Percentiles rank a stretch among this genome's conserved stretches.
Evolutionary conservation across 768 basidiomycete genomes (phyloP).

Genomic region (Bullera alba): DNA sequence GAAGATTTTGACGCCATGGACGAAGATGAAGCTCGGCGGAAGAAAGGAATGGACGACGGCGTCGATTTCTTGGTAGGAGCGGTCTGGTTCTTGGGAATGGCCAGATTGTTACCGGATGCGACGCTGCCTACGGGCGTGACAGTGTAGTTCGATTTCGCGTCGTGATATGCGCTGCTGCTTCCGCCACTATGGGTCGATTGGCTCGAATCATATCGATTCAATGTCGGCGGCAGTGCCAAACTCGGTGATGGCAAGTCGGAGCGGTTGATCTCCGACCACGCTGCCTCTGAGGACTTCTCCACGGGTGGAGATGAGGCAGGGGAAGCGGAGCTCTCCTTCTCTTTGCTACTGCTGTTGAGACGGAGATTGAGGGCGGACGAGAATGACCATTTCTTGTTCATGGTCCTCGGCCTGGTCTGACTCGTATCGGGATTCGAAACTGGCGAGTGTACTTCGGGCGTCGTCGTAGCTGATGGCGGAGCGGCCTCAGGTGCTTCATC

Average conservation of each 20-base stretch:
- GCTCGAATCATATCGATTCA: background rate
- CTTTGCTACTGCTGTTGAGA: constrained; percentile 7
- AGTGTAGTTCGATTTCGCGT: constrained; percentile 3
- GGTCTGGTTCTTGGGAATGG: constrained; percentile 4
- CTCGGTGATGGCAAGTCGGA: constrained; percentile 20
- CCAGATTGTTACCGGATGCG: constrained; percentile 1
- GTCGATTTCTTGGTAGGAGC: constrained; percentile 22
- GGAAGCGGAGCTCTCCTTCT: constrained; percentile 16
- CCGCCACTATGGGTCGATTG: too few species aligned
- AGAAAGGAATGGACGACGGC: constrained; percentile 43
- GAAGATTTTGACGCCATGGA: constrained; percentile 21
- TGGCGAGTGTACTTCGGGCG: constrained; percentile 44
- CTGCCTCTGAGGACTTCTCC: constrained; percentile 15
- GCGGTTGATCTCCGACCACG: constrained; percentile 34
- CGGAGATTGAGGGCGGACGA: constrained; percentile 42
- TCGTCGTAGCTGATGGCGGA: background rate
- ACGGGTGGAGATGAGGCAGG: constrained; percentile 38
- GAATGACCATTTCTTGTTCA: constrained; percentile 47
- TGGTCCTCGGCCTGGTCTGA: constrained; percentile 3
- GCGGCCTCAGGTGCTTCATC: constrained; percentile 45
- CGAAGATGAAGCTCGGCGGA: constrained; percentile 42
- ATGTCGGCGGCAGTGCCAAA: constrained; percentile 8
- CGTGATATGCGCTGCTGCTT: too few species aligned
- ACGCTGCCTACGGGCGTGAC: constrained; percentile 15
- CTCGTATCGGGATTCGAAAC: background rate